Base-by-base conservation (phyloP, 2,329 filamentous ascomycete genomes). In the Diaporthe ilicicola region DNA sequence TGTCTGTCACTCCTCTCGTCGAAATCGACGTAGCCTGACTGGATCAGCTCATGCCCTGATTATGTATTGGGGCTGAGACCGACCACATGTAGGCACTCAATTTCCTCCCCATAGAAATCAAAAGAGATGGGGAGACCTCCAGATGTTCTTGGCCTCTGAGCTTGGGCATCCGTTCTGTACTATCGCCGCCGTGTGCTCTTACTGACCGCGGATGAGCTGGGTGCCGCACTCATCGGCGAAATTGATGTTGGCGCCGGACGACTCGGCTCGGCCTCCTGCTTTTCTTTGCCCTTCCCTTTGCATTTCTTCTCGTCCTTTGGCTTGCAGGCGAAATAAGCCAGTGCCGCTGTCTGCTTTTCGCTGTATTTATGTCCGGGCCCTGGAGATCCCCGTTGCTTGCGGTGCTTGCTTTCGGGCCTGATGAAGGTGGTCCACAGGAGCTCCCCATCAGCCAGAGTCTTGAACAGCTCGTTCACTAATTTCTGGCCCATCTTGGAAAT, bases 291-390 rank as follows among this genome's bases (percentile, higher is more conserved):
- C 51, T 54, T 34, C 1, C 29, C 42, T 12, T 50, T 37, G 13
- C 10, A 17, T 22, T 37, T 50, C 29, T 27, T 50, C 5, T 27
- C 44, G 6, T 48, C n/a, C 22, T 37, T 64, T n/a, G 59, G 29
- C 13, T 37, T 24, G 59, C 59, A 64, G 24, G 59, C 59, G 15
- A 64, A 64, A 32, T 64, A 64, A 24, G 9, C 29, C 9, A 64
- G n/a, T 1, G 44, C 59, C 29, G 46, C 44, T 24, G 29, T 64
- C 29, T 64, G 59, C 44, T 64, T 64, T 7, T 37, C 27, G 0
- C 29, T 37, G 13, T 64, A 64, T 29, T 64, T 64, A 29, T 37
- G 44, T 8, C 59, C 59, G 7, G 29, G 8, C 17, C 24, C 8
- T 17, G 9, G 19, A 17, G 29, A 13, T 17, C 12, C 13, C 19